Percentiles rank a stretch among this genome's conserved stretches.
These are phyloP conservation scores for Chlamydomonas urium DNA, from an alignment of 139 green algal genomes.

Conservation along the genomic window DNA sequence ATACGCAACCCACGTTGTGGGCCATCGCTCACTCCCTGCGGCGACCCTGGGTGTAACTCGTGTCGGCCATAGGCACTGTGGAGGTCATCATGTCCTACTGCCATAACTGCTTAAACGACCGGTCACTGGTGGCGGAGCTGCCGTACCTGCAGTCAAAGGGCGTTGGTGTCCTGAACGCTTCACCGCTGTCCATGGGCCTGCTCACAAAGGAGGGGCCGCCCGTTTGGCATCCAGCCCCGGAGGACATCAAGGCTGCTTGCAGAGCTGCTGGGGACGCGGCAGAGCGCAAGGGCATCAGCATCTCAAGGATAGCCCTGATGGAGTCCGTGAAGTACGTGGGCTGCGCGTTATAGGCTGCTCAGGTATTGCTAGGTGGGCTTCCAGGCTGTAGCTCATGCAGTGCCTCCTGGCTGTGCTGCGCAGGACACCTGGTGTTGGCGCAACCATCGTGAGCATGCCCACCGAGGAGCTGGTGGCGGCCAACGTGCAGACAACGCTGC, in stretches of 20 bases:
- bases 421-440: not conserved
- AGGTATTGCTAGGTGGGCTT: not conserved
- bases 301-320: not conserved
- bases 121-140: conserved; percentile 50
- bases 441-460: not conserved
- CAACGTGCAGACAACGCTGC: conserved; percentile 1
- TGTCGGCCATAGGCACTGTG: conserved; percentile 51
- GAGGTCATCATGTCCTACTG: conserved; percentile 91
- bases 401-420: not conserved
- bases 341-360: not conserved
- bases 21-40: no score
- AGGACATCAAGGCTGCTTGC: conserved; percentile 43
- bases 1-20: no score
- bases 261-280: not conserved
- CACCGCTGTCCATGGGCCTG: conserved; percentile 86
- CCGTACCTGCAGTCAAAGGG: conserved; percentile 58
- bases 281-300: not conserved
- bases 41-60: no score
- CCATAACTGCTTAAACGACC: conserved; percentile 85
- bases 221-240: conserved; percentile 85
- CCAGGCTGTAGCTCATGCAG: not conserved
- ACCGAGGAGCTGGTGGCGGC: not conserved
- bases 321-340: not conserved
- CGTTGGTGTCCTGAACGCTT: conserved; percentile 87
- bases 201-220: conserved; percentile 79